Evolutionary conservation across 225 moss, liverwort and hornwort species (phyloP), one percentile per base, ranked within the genome.

Genomic region (Marchantia paleacea): DNA sequence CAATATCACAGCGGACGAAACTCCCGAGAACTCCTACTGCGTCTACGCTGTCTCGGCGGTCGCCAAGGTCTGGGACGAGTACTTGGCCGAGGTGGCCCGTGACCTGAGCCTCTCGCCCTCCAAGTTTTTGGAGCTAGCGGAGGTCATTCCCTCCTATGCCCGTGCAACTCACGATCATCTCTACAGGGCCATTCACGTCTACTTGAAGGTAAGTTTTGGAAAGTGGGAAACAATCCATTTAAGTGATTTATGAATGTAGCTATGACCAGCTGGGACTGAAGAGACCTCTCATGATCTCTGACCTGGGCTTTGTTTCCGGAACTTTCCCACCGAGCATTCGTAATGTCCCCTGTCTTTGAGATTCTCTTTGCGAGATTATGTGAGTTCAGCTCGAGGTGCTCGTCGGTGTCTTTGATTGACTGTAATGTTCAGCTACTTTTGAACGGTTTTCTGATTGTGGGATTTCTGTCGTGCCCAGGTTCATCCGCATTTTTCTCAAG

Each of bases 21-120:
- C 61, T 31, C 82, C 89, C 24, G 89, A 80, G 48, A 82, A 80
- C 47, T 82, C 78, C 26, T 83, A 89, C 68, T 86, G 88, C 52
- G 73, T 82, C 24, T 81, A 86, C 26, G 89, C 89, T 31, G 85
- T 96, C 10, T 86, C 89, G 14, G 89, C 82, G 6, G 91, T 93
- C n/a, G 92, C 91, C 65, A 94, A 93, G 81, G 86, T 94, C 77
- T 96, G 96, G 96, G 96, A 96, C 39, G 92, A 90, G 62, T 96
- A 93, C 48, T 85, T 96, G 14, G 76, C 87, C 8, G 94, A 96
- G 61, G 85, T 94, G 12, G 89, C 92, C n/a, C 88, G 83, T 0
- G 88, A 92, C 29, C 69, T 81, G 47, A 83, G 86, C 51, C 84
- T 93, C 7, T 72, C 86, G 19, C 88, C 94, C 11, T 74, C 54